Evolutionary conservation across 306 rosid species (phyloP), one percentile per base, ranked within the genome.

Genomic region (Acacia crassicarpa): DNA sequence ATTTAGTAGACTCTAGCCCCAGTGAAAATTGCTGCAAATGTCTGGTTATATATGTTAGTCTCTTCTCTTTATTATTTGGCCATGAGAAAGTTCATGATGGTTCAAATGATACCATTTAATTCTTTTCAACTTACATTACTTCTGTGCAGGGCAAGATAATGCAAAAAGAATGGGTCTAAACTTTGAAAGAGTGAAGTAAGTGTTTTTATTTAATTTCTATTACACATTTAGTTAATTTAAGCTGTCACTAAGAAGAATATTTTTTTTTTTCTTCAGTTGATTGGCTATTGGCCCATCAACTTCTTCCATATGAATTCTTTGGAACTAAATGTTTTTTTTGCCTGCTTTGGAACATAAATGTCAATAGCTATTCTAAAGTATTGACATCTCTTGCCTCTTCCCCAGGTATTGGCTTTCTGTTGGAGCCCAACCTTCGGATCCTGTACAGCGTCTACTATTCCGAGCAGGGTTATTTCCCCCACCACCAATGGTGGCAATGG

Each of bases 351-450:
- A 77, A 78, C 59, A 77, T 38, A n/a, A 65, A 35, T 85, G 23
- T 78, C 72, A 62, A 23, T 48, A 38, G 23, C 25, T 27, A 11
- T 45, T 70, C 62, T 30, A 72, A 74, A 19, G 10, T 22, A 8
- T 59, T 20, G 30, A 74, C 76, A 71, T 72, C 38, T 9, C 70
- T 1, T 75, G n/a, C 6, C 45, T 78, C 8, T 61, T 81, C 33
- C 71, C 73, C 76, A 95, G 99, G 89, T 95, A 95, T 83, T 95
- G 98, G 99, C 88, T 95, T 19, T 95, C 98, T 65, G 95, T 95
- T 80, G 98, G 99, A 54, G 99, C 99, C 82, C 98, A 95, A 82
- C 98, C 99, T 43, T 95, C 99, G 2, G 93, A 93, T 17, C 97
- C 99, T 0, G 90, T 93, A 69, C 93, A 93, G 85, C 92, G 95